Conservation (phyloP, 257 asterid genomes). For the Thymus quinquecostatus region DNA sequence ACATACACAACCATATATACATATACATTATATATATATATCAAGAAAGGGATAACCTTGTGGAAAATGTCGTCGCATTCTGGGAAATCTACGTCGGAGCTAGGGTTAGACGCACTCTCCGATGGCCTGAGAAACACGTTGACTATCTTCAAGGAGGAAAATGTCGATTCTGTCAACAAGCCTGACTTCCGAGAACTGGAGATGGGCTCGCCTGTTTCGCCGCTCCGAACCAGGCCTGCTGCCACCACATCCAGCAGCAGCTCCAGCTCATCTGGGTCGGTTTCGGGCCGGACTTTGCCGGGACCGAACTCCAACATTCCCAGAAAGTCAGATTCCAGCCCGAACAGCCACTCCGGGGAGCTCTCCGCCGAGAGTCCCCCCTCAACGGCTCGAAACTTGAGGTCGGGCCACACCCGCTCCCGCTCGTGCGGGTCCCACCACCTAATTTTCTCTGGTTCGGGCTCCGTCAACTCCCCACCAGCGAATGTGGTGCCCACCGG, state of each 20-base stretch:
- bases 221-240: conserved; percentile 45
- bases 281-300: conserved; percentile 52
- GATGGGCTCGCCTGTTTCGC: conserved; percentile 77
- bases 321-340: conserved; percentile 47
- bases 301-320: conserved; percentile 37
- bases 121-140: conserved; percentile 59
- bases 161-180: conserved; percentile 48
- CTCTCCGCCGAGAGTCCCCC: conserved; percentile 64
- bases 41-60: conserved; percentile 16
- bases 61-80: conserved; percentile 54
- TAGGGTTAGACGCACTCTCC: conserved; percentile 44
- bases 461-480: conserved; percentile 57
- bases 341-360: conserved; percentile 69
- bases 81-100: conserved; percentile 44
- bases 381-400: conserved; percentile 34
- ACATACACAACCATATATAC: too few relatives aligned
- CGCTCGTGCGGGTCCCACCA: conserved; percentile 60
- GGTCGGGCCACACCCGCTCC: conserved; percentile 61
- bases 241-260: conserved; percentile 60
- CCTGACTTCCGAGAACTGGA: conserved; percentile 83
- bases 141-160: conserved; percentile 36
- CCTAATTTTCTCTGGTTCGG: conserved; percentile 51
- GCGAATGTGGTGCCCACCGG: conserved; percentile 63
- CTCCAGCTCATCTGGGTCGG: conserved; percentile 88
- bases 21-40: not conserved